Percentiles rank a stretch among this genome's conserved stretches.
phyloP scores from a whole-genome alignment of 2,329 filamentous ascomycete species.

The Emericellopsis cladophorae region DNA sequence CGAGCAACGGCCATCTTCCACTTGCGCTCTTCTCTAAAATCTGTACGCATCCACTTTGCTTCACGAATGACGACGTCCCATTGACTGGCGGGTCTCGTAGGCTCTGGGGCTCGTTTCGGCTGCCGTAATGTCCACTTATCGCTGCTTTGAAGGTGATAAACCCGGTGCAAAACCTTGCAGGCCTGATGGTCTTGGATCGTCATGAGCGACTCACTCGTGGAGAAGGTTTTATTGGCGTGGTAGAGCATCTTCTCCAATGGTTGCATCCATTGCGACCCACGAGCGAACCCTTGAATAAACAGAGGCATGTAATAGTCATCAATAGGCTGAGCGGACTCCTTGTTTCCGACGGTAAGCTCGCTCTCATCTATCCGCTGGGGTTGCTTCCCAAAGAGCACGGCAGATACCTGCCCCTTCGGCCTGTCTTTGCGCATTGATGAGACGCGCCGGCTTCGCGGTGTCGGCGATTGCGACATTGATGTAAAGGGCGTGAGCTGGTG shows the following conservation, averaged over 20 bases:
- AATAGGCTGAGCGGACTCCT: conserved; percentile 29
- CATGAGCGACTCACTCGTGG: conserved; percentile 72
- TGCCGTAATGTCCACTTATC: conserved; percentile 91
- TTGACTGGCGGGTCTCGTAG: conserved; percentile 62
- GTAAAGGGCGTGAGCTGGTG: conserved; percentile 26
- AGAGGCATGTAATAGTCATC: conserved; percentile 54
- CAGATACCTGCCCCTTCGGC: conserved; percentile 55
- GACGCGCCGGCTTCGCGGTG: conserved; percentile 13
- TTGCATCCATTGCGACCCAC: conserved; percentile 44
- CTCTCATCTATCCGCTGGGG: conserved; percentile 35
- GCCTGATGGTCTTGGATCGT: conserved; percentile 79
- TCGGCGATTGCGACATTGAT: conserved; percentile 29
- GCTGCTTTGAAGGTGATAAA: conserved; percentile 82
- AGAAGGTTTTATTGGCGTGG: conserved; percentile 80
- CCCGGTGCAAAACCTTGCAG: conserved; percentile 70
- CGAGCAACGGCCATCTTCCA: conserved; percentile 80
- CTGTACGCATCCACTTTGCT: conserved; percentile 96
- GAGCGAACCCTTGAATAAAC: conserved; percentile 44
- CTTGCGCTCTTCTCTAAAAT: conserved; percentile 87
- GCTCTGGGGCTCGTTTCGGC: conserved; percentile 73
- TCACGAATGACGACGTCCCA: conserved; percentile 81
- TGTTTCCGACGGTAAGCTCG: conserved; percentile 21
- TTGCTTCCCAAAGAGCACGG: conserved; percentile 67
- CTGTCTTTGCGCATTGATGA: conserved; percentile 35
- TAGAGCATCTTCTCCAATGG: conserved; percentile 60